Base-by-base conservation (phyloP, 2,329 filamentous ascomycete genomes). In the Didymella pomorum region DNA sequence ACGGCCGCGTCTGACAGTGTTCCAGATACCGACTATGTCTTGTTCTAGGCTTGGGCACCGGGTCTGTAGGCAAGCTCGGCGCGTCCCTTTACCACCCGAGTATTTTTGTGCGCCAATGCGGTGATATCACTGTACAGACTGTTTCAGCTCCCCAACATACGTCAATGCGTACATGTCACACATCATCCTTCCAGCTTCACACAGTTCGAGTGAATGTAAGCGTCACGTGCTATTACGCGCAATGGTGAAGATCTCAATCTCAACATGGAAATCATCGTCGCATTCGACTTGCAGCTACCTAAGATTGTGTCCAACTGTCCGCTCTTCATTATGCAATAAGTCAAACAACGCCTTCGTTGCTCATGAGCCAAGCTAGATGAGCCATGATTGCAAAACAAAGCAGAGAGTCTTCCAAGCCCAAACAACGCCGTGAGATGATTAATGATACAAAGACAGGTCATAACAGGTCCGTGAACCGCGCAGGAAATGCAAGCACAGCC, bases 241-340 rank as follows among this genome's bases (percentile, higher is more conserved):
- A n/a, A 16, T 25, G 14, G 14, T 12, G 31, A 2, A 18, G 29
- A 37, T 20, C 29, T 35, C 21, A 25, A 44, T 29, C 9, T 49
- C 47, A 31, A 25, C 43, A 54, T 54, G 56, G 46, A 39, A 44
- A 48, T 58, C 50, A 50, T 58, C 51, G 21, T 58, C 46, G 51
- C 50, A 54, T 58, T 58, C 25, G 50, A 58, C 56, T 52, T 54
- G 56, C 46, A 54, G 56, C 56, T 58, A 54, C 50, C 45, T 58
- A 54, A 51, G 41, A 46, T 51, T 46, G 50, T 58, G 56, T 42
- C 46, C 56, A 54, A 54, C 45, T 58, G 35, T 47, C 41, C 57
- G 56, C 66, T 66, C 62, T 46, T 64, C 65, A 68, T 71, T 71
- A 74, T 72, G 71, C 71, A 72, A 67, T 66, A 65, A 48, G 57